A percentile compares a stretch with the other conserved stretches of the same genome.
phyloP scores from a whole-genome alignment of 495 filamentous ascomycete species.

The Cairneyella variabilis region DNA sequence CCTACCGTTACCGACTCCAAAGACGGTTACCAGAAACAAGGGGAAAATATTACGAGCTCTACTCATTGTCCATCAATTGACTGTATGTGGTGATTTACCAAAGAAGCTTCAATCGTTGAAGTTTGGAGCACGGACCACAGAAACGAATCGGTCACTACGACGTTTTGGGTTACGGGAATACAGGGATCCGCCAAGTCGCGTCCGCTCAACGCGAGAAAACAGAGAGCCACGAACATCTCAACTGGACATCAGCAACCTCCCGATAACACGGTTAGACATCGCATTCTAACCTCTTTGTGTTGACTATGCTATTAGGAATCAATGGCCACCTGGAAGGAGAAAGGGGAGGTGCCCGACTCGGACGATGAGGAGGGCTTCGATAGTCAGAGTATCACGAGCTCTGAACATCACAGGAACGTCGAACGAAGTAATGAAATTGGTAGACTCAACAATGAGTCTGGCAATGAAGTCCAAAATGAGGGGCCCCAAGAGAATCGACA shows the following conservation, averaged over 20 bases:
- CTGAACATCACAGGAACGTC: neutral
- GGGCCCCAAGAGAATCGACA: too few relatives aligned
- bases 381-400: constrained; percentile 2
- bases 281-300: neutral
- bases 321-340: constrained; percentile 56
- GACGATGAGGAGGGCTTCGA: constrained; percentile 47
- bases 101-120: neutral
- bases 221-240: neutral
- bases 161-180: neutral
- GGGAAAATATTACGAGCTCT: constrained; percentile 19
- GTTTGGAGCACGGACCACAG: too few relatives aligned
- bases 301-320: constrained; percentile 21
- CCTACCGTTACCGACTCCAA: constrained; percentile 26
- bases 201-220: constrained; percentile 10
- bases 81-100: neutral
- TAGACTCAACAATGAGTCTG: neutral
- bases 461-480: neutral
- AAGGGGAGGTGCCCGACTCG: constrained; percentile 55
- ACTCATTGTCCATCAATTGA: constrained; percentile 26
- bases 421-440: constrained; percentile 1
- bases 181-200: neutral
- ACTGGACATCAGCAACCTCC: neutral
- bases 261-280: neutral
- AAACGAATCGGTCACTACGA: too few relatives aligned
- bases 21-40: constrained; percentile 18